These are phyloP conservation scores for Dryadomyces quercivorus DNA, from an alignment of 2,329 filamentous ascomycete species.

Conservation along the genomic window DNA sequence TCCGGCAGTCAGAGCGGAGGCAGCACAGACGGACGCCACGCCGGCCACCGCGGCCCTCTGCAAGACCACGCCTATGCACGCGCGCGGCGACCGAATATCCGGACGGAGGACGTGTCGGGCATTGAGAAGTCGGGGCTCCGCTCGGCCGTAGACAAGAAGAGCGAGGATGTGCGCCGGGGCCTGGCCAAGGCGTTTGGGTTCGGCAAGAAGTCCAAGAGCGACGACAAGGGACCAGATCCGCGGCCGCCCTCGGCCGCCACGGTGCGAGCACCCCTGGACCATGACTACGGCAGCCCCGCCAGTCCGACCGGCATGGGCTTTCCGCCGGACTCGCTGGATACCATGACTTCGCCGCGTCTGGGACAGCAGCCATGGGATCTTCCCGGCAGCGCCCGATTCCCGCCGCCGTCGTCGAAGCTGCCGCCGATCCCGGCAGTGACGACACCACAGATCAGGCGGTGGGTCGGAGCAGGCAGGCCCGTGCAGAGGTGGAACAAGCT, in stretches of 20 bases:
- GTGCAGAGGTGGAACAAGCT: slow-evolving; percentile 44
- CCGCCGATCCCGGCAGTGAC: slow-evolving; percentile 24
- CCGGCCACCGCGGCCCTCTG: slow-evolving; percentile 18
- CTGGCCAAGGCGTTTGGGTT: slow-evolving; percentile 42
- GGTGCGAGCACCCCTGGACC: slow-evolving; percentile 17
- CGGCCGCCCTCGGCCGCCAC: slow-evolving; percentile 26
- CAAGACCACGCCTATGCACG: slow-evolving; percentile 32
- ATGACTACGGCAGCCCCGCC: slow-evolving; percentile 1
- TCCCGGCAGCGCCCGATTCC: slow-evolving; percentile 14
- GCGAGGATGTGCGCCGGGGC: slow-evolving; percentile 40
- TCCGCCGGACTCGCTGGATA: slow-evolving; percentile 9
- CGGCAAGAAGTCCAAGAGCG: slow-evolving; percentile 29
- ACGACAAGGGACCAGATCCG: slow-evolving; percentile 16
- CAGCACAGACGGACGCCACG: slow-evolving; percentile 22
- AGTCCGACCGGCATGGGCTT: slow-evolving; percentile 13
- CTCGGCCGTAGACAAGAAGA: slow-evolving; percentile 40
- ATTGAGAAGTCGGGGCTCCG: slow-evolving; percentile 44
- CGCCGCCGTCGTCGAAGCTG: slow-evolving; percentile 30
- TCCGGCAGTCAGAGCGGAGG: slow-evolving; percentile 26
- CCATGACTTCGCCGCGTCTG: slow-evolving; percentile 4
- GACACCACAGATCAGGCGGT: slow-evolving; percentile 35
- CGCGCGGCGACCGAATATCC: slow-evolving; percentile 29
- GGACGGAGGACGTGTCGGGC: slow-evolving; percentile 37
- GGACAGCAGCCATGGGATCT: slow-evolving; percentile 14
- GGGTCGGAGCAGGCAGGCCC: slow-evolving; percentile 36